phyloP scores from a whole-genome alignment of 23 red algal species.

The Gracilariopsis chorda region DNA sequence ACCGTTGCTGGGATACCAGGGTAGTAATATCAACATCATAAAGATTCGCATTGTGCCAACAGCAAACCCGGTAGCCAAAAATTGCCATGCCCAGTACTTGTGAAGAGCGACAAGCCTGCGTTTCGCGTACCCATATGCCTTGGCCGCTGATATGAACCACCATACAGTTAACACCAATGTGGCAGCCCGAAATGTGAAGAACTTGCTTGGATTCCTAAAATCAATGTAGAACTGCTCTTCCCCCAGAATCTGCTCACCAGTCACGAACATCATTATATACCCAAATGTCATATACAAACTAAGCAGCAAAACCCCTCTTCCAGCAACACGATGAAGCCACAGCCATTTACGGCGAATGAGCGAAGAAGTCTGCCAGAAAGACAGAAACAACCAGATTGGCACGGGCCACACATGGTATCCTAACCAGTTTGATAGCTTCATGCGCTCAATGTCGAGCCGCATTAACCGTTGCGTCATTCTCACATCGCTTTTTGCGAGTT shows the following conservation, averaged over 20 bases:
- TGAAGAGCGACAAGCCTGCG: not conserved
- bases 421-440: not conserved
- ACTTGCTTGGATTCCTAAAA: not conserved
- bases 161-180: not conserved
- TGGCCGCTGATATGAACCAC: not conserved
- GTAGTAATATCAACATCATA: not conserved
- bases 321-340: not conserved
- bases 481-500: not conserved
- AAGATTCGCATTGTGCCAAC: not conserved
- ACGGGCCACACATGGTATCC: not conserved
- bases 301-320: not conserved
- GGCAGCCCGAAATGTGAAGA: not conserved
- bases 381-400: not conserved
- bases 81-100: constrained; percentile 18
- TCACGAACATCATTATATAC: not conserved
- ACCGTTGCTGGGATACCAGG: not conserved
- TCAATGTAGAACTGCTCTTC: not conserved
- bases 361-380: not conserved
- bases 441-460: not conserved
- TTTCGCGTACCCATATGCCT: not conserved
- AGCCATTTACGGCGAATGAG: not conserved
- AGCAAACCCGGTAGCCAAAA: not conserved
- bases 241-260: not conserved
- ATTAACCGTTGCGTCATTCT: not conserved
- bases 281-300: not conserved